A percentile compares a stretch with the other conserved stretches of the same genome.
Conservation (phyloP, 352 stramenopile species). For the Phytophthora citrophthora region DNA sequence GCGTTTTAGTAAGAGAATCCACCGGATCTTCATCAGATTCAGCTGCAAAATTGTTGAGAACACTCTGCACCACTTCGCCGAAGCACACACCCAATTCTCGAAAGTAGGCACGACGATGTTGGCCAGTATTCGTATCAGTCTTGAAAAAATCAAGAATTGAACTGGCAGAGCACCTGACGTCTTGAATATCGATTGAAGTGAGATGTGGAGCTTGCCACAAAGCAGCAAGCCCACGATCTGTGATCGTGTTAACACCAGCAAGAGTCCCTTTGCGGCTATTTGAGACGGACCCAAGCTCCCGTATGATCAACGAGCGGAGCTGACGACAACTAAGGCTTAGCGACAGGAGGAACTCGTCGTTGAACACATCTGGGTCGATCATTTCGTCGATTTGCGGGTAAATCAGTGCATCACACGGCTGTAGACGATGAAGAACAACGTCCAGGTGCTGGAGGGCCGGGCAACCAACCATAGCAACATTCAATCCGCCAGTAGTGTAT, state of each 20-base stretch:
- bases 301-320: constrained; percentile 43
- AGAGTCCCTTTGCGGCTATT: constrained; percentile 27
- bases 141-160: constrained; percentile 33
- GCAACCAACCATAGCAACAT: constrained; percentile 38
- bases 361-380: constrained; percentile 60
- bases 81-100: constrained; percentile 52
- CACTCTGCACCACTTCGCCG: constrained; percentile 38
- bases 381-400: constrained; percentile 70
- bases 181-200: constrained; percentile 42
- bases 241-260: constrained; percentile 38
- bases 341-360: constrained; percentile 43
- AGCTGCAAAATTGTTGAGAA: constrained; percentile 33
- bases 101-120: constrained; percentile 1
- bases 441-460: constrained; percentile 44
- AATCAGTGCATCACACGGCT: constrained; percentile 51
- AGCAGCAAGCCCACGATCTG: constrained; percentile 37
- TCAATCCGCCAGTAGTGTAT: constrained; percentile 53
- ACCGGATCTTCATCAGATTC: neutral
- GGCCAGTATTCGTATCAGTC: neutral
- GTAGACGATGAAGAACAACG: constrained; percentile 53
- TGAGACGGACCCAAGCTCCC: constrained; percentile 34
- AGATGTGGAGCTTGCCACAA: constrained; percentile 30
- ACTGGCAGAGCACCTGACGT: constrained; percentile 39
- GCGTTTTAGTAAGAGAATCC: constrained; percentile 1
- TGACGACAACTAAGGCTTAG: constrained; percentile 31